These are phyloP conservation scores for Dinochytrium kinnereticum DNA, from an alignment of 371 early-diverging fungal genomes.

Conservation along the genomic window DNA sequence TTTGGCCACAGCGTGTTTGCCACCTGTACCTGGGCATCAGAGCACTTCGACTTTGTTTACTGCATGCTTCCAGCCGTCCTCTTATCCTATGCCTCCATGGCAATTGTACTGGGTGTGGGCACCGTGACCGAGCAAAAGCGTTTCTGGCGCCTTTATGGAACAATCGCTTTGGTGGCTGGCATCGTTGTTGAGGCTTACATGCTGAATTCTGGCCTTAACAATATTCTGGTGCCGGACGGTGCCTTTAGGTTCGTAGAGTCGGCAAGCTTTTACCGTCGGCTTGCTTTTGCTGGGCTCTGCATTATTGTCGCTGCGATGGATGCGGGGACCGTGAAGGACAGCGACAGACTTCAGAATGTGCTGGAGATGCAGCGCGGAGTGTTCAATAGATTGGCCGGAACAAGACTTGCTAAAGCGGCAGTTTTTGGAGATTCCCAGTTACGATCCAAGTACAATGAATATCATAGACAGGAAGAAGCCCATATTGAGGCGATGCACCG, in stretches of 20 bases:
- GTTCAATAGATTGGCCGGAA: conserved; percentile 24
- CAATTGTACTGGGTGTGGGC: conserved; percentile 20
- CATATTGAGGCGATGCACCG: conserved; percentile 1
- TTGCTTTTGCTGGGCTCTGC: conserved; percentile 27
- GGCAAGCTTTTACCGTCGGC: neutral
- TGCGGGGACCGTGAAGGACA: conserved; percentile 25
- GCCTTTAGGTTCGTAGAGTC: neutral
- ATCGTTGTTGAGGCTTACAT: conserved; percentile 23
- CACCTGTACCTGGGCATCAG: conserved; percentile 35
- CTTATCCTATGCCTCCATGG: conserved; percentile 22
- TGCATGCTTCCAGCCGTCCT: neutral
- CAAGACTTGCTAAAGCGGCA: conserved; percentile 31
- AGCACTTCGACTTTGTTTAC: conserved; percentile 24
- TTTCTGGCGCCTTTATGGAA: conserved; percentile 31
- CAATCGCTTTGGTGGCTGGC: conserved; percentile 12
- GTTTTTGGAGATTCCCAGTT: conserved; percentile 23
- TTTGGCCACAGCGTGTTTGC: conserved; percentile 29
- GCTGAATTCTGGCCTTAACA: neutral
- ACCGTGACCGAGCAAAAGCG: conserved; percentile 23
- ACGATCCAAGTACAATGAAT: conserved; percentile 16
- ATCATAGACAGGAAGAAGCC: conserved; percentile 6
- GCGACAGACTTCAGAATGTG: conserved; percentile 25
- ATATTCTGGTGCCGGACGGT: neutral
- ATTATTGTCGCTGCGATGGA: conserved; percentile 9
- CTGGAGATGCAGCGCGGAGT: conserved; percentile 23